These are phyloP conservation scores for Picochlorum costavermella DNA, from an alignment of 139 green algal genomes.

Conservation along the genomic window DNA sequence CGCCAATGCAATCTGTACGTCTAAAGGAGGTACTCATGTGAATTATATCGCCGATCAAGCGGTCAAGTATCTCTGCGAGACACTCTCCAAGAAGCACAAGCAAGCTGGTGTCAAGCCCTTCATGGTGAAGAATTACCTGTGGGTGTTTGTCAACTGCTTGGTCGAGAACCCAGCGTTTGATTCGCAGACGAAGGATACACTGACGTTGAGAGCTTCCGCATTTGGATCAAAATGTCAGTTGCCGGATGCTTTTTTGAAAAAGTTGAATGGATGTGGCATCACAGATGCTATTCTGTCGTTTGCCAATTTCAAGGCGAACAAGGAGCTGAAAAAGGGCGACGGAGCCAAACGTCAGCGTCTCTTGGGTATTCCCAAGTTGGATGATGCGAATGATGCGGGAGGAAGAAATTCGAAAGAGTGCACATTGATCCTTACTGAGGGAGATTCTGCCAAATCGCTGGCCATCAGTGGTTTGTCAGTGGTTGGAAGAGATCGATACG, in stretches of 20 bases:
- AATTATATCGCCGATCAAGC: conserved; percentile 82
- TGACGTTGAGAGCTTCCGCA: conserved; percentile 71
- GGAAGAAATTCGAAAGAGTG: conserved; percentile 73
- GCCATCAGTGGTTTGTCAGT: conserved; percentile 89
- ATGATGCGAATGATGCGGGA: conserved; percentile 96
- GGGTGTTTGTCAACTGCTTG: conserved; percentile 94
- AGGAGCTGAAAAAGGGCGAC: conserved; percentile 96
- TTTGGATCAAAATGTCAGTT: conserved; percentile 96
- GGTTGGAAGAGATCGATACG: conserved; percentile 90
- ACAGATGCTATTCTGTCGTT: conserved; percentile 83
- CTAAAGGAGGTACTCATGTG: conserved; percentile 95
- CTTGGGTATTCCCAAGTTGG: conserved; percentile 88
- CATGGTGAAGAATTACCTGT: conserved; percentile 97
- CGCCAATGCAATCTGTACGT: conserved; percentile 95
- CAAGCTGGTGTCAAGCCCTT: conserved; percentile 79
- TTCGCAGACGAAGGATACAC: conserved; percentile 95
- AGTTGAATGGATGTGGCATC: conserved; percentile 66
- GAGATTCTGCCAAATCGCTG: conserved; percentile 95
- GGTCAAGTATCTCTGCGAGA: conserved; percentile 59
- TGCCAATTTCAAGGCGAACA: conserved; percentile 85
- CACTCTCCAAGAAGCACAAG: conserved; percentile 95
- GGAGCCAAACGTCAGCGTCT: conserved; percentile 78
- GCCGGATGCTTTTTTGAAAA: conserved; percentile 80
- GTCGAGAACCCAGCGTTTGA: conserved; percentile 99
- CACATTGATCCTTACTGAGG: conserved; percentile 99